Evolutionary conservation across 2,329 filamentous ascomycete species (phyloP).

Genomic region (Ustulina deusta): DNA sequence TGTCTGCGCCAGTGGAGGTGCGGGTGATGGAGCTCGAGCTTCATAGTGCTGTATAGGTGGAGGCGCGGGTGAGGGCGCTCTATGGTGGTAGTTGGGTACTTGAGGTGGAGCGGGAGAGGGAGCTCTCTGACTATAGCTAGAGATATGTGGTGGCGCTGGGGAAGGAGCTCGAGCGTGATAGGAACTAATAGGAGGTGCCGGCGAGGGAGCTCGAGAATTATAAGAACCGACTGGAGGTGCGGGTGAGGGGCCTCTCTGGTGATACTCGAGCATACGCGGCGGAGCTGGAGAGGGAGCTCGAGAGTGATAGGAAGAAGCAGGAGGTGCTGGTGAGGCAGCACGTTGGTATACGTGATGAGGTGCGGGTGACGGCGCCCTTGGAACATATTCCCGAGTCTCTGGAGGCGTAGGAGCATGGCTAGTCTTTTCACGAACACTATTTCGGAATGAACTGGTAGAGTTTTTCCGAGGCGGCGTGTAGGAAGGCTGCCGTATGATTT

Average conservation of each 20-base stretch:
- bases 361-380: conserved; percentile 53
- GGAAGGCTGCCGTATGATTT: conserved; percentile 62
- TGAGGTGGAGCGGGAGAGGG: conserved; percentile 52
- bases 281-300: conserved; percentile 54
- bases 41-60: conserved; percentile 43
- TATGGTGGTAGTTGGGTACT: conserved; percentile 48
- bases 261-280: conserved; percentile 49
- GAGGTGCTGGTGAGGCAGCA: conserved; percentile 52
- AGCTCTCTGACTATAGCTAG: conserved; percentile 50
- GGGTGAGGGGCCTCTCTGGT: conserved; percentile 51
- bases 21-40: conserved; percentile 56
- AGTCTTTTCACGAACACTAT: conserved; percentile 40
- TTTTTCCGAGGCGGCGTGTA: conserved; percentile 54
- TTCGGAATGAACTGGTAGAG: conserved; percentile 56
- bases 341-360: conserved; percentile 51
- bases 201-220: conserved; percentile 51
- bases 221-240: conserved; percentile 49
- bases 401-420: conserved; percentile 42
- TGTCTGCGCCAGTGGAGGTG: conserved; percentile 45
- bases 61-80: conserved; percentile 53
- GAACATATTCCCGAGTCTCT: conserved; percentile 41
- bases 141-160: conserved; percentile 52
- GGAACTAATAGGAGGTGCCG: conserved; percentile 47
- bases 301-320: conserved; percentile 43
- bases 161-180: conserved; percentile 51